Evolutionary conservation across 371 early-diverging fungal genomes (phyloP).

Genomic region (Mortierella sp.): DNA sequence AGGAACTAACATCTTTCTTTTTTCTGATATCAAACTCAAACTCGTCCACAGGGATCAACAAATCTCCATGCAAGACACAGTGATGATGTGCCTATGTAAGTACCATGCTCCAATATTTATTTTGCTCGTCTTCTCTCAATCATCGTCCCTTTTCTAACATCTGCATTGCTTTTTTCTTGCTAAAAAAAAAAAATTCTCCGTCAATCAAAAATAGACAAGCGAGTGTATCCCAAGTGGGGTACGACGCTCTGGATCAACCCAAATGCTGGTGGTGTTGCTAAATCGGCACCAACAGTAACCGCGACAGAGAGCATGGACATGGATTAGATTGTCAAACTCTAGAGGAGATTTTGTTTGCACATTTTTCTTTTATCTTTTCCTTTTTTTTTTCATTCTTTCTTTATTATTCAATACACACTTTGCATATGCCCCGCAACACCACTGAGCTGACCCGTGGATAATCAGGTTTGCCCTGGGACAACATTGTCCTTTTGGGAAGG

Average conservation of each 20-base stretch:
- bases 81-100: conserved; percentile 88
- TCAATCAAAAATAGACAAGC: conserved; percentile 82
- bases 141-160: not conserved
- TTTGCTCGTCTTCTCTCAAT: not conserved
- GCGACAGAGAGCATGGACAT: conserved; percentile 42
- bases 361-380: conserved; percentile 1
- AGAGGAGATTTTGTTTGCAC: not conserved
- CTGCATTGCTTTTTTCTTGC: not conserved
- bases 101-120: not conserved
- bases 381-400: conserved; percentile 6
- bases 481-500: too few species aligned
- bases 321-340: conserved; percentile 18
- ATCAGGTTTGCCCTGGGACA: too few species aligned
- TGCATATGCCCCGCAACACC: not conserved
- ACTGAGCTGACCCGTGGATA: too few species aligned
- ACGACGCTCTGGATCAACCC: conserved; percentile 60
- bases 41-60: conserved; percentile 71
- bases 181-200: too few species aligned
- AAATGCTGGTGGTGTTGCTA: conserved; percentile 38
- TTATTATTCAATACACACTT: not conserved
- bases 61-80: conserved; percentile 91
- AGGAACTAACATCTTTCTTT: not conserved
- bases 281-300: conserved; percentile 14
- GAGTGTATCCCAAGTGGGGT: conserved; percentile 94
- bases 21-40: not conserved